Percentiles rank a stretch among this genome's conserved stretches.
These are phyloP conservation scores for Malus hybrid DNA, from an alignment of 331 rosid species.

Conservation along the genomic window DNA sequence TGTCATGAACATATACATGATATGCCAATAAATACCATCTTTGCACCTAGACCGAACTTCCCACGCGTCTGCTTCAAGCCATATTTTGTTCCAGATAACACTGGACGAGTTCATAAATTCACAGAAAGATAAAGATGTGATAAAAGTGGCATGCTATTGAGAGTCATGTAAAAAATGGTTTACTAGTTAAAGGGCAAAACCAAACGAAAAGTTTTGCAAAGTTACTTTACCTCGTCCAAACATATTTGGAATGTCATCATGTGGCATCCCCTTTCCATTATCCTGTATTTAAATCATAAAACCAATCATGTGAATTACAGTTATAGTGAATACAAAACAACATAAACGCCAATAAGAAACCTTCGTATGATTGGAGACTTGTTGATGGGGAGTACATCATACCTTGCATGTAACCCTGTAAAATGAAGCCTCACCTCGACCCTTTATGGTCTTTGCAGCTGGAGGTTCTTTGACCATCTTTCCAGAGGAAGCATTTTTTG, in stretches of 20 bases:
- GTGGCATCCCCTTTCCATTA: constrained; percentile 97
- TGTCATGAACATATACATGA: constrained; percentile 6
- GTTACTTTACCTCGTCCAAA: constrained; percentile 84
- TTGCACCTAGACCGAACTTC: constrained; percentile 97
- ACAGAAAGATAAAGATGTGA: constrained; percentile 10
- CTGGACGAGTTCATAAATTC: constrained; percentile 36
- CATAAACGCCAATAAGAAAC: neutral
- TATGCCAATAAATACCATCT: constrained; percentile 56
- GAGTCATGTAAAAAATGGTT: neutral
- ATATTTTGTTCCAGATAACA: constrained; percentile 93
- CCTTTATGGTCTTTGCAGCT: constrained; percentile 55
- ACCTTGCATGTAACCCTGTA: constrained; percentile 97
- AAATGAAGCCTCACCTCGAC: constrained; percentile 94
- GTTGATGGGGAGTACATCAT: constrained; percentile 11
- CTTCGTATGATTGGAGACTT: constrained; percentile 2
- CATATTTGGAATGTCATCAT: constrained; percentile 97
- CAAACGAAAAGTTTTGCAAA: constrained; percentile 14
- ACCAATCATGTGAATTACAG: neutral
- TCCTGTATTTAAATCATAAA: constrained; percentile 43
- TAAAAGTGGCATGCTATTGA: constrained; percentile 1
- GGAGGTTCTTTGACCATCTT: constrained; percentile 68
- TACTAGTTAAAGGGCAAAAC: neutral
- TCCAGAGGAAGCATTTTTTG: constrained; percentile 69
- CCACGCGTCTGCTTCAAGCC: constrained; percentile 97
- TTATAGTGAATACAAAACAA: constrained; percentile 1